Conservation (phyloP, 148 eudicot species). For the Talinum fruticosum region DNA sequence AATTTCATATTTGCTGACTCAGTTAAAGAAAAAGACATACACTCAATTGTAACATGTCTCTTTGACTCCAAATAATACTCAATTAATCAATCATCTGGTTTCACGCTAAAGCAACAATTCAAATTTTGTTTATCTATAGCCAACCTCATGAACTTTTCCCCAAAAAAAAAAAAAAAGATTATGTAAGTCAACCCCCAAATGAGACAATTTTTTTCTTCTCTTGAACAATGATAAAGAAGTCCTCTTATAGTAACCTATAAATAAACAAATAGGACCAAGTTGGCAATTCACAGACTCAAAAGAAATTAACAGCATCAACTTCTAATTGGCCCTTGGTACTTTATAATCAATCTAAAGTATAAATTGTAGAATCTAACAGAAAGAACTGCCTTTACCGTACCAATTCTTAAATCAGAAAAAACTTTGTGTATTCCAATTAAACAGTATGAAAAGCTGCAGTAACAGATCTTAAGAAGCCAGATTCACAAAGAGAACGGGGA, state of each 20-base stretch:
- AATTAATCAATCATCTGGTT: background rate
- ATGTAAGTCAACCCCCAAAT: background rate
- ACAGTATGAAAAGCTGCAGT: background rate
- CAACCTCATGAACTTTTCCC: background rate
- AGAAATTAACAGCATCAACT: background rate
- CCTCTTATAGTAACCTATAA: background rate
- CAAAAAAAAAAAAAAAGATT: too few relatives aligned
- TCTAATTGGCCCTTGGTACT: background rate
- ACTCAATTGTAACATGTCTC: background rate
- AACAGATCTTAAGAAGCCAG: background rate
- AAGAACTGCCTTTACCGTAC: background rate
- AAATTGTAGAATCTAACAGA: background rate
- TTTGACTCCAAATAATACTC: background rate
- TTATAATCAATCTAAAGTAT: background rate
- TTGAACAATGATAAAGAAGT: background rate
- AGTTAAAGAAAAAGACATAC: background rate
- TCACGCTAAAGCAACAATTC: background rate
- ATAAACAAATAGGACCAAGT: background rate
- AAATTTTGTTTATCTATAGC: background rate
- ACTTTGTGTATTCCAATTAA: background rate
- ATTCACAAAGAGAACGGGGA: background rate
- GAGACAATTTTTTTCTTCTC: background rate
- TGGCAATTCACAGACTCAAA: background rate
- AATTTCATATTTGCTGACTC: background rate
- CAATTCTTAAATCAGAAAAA: background rate